These are phyloP conservation scores for Tuctoria greenei DNA, from an alignment of 176 grass and related monocot genomes.

Conservation along the genomic window DNA sequence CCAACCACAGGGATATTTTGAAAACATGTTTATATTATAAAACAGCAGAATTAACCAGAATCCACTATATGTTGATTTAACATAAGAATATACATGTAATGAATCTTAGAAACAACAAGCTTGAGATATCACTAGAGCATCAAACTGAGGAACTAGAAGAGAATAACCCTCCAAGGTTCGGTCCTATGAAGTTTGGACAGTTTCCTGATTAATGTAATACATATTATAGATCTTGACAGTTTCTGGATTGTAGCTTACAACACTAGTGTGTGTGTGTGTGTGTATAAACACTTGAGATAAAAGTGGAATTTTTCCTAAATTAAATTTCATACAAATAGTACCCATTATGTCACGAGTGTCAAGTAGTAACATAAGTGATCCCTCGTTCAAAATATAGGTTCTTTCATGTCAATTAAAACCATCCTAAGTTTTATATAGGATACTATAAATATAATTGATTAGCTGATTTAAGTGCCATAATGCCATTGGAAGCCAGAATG, in stretches of 20 bases:
- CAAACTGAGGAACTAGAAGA: not conserved
- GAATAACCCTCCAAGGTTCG: conserved; percentile 18
- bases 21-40: not conserved
- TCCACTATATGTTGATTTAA: not conserved
- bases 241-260: not conserved
- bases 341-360: not conserved
- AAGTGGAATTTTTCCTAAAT: not conserved
- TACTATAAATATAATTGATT: not conserved
- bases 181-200: not conserved
- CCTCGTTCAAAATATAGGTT: not conserved
- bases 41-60: too few species aligned
- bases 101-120: not conserved
- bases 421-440: conserved; percentile 15
- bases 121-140: conserved; percentile 3
- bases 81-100: conserved; percentile 15
- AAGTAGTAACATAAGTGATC: not conserved
- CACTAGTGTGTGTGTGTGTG: conserved; percentile 10
- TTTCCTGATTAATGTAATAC: not conserved
- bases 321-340: not conserved
- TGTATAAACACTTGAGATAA: not conserved
- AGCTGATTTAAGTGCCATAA: not conserved
- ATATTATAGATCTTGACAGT: not conserved
- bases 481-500: not conserved
- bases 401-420: not conserved
- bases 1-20: not conserved